Conservation (phyloP, 148 eudicot species). For the Cornus kousa region DNA sequence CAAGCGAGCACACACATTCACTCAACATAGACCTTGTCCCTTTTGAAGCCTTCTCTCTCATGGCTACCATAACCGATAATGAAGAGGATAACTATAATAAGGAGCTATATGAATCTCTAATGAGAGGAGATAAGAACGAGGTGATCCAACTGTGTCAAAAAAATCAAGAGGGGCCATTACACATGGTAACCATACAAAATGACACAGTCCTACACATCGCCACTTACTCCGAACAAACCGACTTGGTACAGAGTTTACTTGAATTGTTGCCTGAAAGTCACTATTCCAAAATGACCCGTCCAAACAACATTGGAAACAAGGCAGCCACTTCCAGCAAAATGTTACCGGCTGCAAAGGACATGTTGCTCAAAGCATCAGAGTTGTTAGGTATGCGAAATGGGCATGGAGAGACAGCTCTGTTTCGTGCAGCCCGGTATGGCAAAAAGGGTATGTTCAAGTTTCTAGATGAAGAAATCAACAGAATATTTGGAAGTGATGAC, state of each 20-base stretch:
- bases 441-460: neutral
- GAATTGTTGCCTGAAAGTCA: neutral
- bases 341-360: neutral
- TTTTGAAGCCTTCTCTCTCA: neutral
- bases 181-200: neutral
- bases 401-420: constrained; percentile 9
- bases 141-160: neutral
- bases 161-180: constrained; percentile 7
- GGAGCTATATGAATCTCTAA: neutral
- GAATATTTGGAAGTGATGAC: neutral
- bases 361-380: neutral
- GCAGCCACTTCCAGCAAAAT: neutral
- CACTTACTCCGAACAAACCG: neutral
- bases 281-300: too few species aligned
- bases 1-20: too few species aligned
- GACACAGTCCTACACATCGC: constrained; percentile 16
- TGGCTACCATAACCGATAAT: neutral
- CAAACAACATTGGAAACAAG: neutral
- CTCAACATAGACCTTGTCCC: too few species aligned
- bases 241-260: neutral
- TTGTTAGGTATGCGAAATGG: neutral
- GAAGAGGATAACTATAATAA: neutral
- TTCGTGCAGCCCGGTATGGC: constrained; percentile 1
- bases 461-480: neutral
- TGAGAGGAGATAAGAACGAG: neutral